These are phyloP conservation scores for Amanita fuliginea DNA, from an alignment of 768 basidiomycete genomes.

Conservation along the genomic window DNA sequence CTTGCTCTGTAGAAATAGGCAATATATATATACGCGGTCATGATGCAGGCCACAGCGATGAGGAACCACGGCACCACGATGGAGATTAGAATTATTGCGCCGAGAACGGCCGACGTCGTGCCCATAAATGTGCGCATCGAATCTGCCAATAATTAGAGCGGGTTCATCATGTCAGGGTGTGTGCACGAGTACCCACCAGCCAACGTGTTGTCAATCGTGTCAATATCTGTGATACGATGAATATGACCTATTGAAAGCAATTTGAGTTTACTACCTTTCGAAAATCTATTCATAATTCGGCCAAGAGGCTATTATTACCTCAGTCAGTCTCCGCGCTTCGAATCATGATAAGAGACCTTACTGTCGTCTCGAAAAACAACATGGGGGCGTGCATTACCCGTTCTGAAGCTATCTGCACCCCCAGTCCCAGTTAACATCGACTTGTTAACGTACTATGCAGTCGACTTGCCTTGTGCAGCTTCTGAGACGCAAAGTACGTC, in stretches of 20 bases:
- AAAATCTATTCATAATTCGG: constrained; percentile 84
- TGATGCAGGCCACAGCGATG: constrained; percentile 54
- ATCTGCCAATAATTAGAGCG: constrained; percentile 24
- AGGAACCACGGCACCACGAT: constrained; percentile 80
- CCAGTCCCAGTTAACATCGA: neutral
- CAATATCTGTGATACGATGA: constrained; percentile 38
- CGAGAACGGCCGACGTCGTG: constrained; percentile 56
- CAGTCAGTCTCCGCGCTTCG: constrained; percentile 7
- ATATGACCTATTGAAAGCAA: neutral
- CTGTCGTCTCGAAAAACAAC: constrained; percentile 85
- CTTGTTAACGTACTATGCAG: neutral
- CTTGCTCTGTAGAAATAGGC: constrained; percentile 80
- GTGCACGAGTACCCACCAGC: constrained; percentile 27
- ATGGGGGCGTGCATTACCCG: constrained; percentile 79
- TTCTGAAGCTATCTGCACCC: constrained; percentile 42
- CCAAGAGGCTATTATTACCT: constrained; percentile 48
- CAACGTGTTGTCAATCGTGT: constrained; percentile 69
- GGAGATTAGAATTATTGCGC: constrained; percentile 70
- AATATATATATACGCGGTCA: constrained; percentile 52
- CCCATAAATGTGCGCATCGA: constrained; percentile 60
- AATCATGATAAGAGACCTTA: constrained; percentile 17
- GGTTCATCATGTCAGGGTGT: neutral
- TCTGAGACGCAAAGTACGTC: constrained; percentile 69
- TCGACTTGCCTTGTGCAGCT: constrained; percentile 42
- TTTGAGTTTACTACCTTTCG: constrained; percentile 40